Base-by-base conservation (phyloP, 345 rosid genomes). In the Viola odorata region DNA sequence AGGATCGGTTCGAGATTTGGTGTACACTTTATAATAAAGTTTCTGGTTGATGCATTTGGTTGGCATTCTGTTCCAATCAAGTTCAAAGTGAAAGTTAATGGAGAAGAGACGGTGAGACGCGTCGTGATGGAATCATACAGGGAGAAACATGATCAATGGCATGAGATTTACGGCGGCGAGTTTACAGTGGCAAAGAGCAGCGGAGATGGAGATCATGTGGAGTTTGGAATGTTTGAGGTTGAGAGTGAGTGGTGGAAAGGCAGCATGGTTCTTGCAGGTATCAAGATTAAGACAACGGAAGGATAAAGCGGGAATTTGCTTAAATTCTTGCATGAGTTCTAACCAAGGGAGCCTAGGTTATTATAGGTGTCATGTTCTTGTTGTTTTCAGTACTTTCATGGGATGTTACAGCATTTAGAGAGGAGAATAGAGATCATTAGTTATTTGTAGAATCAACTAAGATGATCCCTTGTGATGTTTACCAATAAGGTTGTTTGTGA, bases 201-300 rank as follows among this genome's bases (percentile, higher is more conserved):
- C 1, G 1, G 12, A 10, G 62, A 5, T 16, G 75, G 69, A 3
- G 45, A 1, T 4, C 32, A 23, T 23, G 60, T 77, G 36, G 65
- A 65, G 45, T 69, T 77, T 63, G 67, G 65, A 10, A 69, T 77
- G 77, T 66, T 54, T 60, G 77, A 77, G 56, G 56, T 62, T 37
- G 69, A 73, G 1, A 66, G 51, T 14, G 47, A 62, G 12, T 66
- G 70, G 77, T 77, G 81, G 77, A 77, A 77, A 47, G 77, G 81
- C 10, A 47, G 75, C 53, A 42, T 77, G 69, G 45, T 77, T 61
- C 72, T 77, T 66, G 72, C 61, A 2, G 77, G 75, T 7, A n/a
- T 77, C 44, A 65, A 62, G 49, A 62, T 77, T 39, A 54, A 41
- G 61, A 67, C 73, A 6, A 66, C 62, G 49, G 40, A 16, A 41